phyloP scores from a whole-genome alignment of 192 early-diverging fungal species.

The Coemansia sp. region DNA sequence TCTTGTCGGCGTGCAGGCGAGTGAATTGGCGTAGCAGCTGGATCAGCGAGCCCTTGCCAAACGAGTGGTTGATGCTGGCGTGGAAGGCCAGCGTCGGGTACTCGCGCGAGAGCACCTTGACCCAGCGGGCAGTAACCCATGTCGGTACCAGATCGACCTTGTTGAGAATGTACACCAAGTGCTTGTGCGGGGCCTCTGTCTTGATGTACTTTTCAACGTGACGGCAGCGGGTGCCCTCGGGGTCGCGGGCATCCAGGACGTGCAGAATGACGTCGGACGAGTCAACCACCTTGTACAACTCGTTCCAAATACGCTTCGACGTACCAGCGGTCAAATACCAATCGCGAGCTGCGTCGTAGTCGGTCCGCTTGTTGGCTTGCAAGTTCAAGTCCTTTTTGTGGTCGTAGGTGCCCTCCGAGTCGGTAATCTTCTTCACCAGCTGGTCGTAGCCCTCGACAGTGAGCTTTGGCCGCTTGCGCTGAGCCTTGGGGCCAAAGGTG shows the following conservation, averaged over 20 bases:
- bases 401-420: constrained; percentile 67
- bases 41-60: constrained; percentile 97
- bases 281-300: constrained; percentile 98
- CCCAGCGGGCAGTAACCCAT: constrained; percentile 98
- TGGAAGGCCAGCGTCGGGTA: constrained; percentile 98
- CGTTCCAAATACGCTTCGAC: constrained; percentile 98
- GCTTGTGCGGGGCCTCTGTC: constrained; percentile 95
- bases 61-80: constrained; percentile 98
- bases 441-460: constrained; percentile 76
- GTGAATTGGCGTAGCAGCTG: constrained; percentile 98
- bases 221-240: constrained; percentile 91
- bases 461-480: constrained; percentile 94
- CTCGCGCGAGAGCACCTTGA: constrained; percentile 85
- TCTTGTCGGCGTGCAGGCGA: constrained; percentile 93
- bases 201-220: constrained; percentile 92
- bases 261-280: constrained; percentile 96
- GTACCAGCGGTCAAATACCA: constrained; percentile 93
- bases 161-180: constrained; percentile 95
- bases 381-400: constrained; percentile 75
- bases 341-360: constrained; percentile 80
- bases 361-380: constrained; percentile 73
- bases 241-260: constrained; percentile 98
- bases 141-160: constrained; percentile 99
- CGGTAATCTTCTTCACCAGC: constrained; percentile 70
- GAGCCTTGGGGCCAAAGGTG: constrained; percentile 95